Base-by-base conservation (phyloP, 768 basidiomycete species). In the Epithele typhae region DNA sequence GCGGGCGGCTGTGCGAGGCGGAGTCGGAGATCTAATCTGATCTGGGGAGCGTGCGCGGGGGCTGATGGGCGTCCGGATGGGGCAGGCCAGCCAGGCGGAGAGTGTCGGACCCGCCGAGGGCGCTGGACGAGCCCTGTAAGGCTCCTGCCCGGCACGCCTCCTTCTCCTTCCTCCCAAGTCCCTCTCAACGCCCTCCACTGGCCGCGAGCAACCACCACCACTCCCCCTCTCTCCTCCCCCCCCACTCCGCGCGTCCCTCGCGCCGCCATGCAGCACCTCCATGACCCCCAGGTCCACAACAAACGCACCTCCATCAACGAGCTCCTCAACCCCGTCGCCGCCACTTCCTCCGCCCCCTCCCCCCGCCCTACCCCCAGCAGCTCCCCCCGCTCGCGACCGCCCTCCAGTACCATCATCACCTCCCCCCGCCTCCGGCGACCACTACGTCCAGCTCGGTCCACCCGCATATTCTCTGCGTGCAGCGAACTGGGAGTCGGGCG, bases 381-480 rank as follows among this genome's bases (percentile, higher is more conserved):
- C 58, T 62, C 33, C 56, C 54, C 15, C 35, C 18, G 9, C 15
- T 61, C 43, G 43, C 54, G 3, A 45, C 49, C 25, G 45, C 52
- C 21, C 42, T 48, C 33, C 52, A 60, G 47, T 65, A 45, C 2
- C 59, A 51, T 1, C 65, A 59, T 15, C 57, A 52, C 30, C 36
- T 48, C 25, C 37, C 46, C 18, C 33, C 32, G 33, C 39, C 56
- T 12, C 43, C 45, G 1, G 37, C 53, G n/a, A 40, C 41, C 34
- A 45, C 51, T 36, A 19, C 48, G 56, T n/a, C 18, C 35, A 7
- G 35, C 35, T 35, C 0, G 44, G 32, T 21, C 51, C 41, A 48
- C 56, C 40, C 25, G 54, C n/a, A 19, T 84, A 72, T 55, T 72
- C 77, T 57, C 74, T 84, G n/a, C 73, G 79, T 33, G 77, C 80